A percentile compares a stretch with the other conserved stretches of the same genome.
phyloP scores from a whole-genome alignment of 1,139 yeast species.

The Yamadazyma friedrichii region DNA sequence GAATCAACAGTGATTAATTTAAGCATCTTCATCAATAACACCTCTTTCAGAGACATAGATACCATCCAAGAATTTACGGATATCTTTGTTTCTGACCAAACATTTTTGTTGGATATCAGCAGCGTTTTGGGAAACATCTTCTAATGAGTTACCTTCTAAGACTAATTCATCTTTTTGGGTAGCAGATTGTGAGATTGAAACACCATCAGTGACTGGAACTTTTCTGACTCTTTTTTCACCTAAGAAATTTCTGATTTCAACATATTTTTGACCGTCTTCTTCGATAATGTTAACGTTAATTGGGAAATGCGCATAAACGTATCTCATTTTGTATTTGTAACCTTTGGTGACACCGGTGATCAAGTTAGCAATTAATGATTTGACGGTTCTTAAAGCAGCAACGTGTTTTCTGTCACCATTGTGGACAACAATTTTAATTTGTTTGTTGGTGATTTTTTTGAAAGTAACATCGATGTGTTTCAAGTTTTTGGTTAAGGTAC shows the following conservation, averaged over 20 bases:
- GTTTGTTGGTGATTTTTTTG: conserved; percentile 66
- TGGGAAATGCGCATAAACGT: conserved; percentile 99
- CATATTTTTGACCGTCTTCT: conserved; percentile 68
- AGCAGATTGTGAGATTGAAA: conserved; percentile 74
- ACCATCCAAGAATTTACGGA: conserved; percentile 99
- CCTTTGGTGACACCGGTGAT: conserved; percentile 99
- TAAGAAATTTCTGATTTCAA: conserved; percentile 98
- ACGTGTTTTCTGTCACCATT: conserved; percentile 99
- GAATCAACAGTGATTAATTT: conserved; percentile 19
- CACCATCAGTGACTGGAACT: conserved; percentile 87
- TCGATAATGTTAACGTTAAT: conserved; percentile 91
- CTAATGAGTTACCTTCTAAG: conserved; percentile 94
- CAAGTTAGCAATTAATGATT: conserved; percentile 90
- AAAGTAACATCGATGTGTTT: conserved; percentile 95
- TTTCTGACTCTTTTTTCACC: conserved; percentile 97
- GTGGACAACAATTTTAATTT: conserved; percentile 89
- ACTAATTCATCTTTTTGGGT: conserved; percentile 92
- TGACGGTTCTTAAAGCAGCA: conserved; percentile 98
- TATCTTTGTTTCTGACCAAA: conserved; percentile 99
- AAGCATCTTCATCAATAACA: conserved; percentile 67
- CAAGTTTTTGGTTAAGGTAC: conserved; percentile 86
- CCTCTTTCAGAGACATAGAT: conserved; percentile 98
- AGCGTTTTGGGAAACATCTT: conserved; percentile 96
- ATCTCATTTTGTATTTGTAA: conserved; percentile 97
- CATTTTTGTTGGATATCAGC: conserved; percentile 98